Evolutionary conservation across 1,139 yeast species (phyloP), one percentile per base, ranked within the genome.

Genomic region (Blastobotrys serpentis): DNA sequence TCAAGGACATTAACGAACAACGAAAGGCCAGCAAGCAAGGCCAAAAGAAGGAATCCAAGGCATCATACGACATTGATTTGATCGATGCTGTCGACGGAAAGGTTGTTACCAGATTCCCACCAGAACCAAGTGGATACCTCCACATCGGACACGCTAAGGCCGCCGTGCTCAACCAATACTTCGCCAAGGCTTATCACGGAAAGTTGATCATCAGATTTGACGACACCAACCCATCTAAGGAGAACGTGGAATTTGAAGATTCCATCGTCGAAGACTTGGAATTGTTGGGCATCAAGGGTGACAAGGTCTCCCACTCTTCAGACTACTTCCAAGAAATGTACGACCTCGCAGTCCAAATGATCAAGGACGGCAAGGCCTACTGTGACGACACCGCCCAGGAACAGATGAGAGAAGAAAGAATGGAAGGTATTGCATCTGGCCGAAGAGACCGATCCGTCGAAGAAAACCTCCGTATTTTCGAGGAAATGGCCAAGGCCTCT

Each of bases 111-210:
- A 86, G 98, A 65, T 92, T 92, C 74, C 99, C 99, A 29, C 98
- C 98, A 4, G 98, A 92, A 71, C 98, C 98, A 46, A 90, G 90
- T 67, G 98, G 98, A 50, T 92, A 82, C 64, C 77, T 92, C 64
- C 98, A 92, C 67, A 92, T 92, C 68, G 99, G 99, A 42, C 99
- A 92, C 67, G 86, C 96, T 43, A 94, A 94, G 72, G 98, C 98
- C 46, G 92, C 92, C 65, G 86, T 92, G 78, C 96, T 92, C 51
- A 90, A 92, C 68, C 92, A 92, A 67, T 98, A 98, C 13, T 92
- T 77, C 65, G 98, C 98, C 41, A 84, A 86, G 66, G 84, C 73
- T 69, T 77, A 89, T 66, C 77, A 79, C 52, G 99, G 98, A 55
- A 76, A 80, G 51, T 90, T 98, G 69, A 88, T 89, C 67, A 76